A percentile compares a stretch with the other conserved stretches of the same genome.
Conservation (phyloP, 495 filamentous ascomycete species). For the Clohesyomyces aquaticus region DNA sequence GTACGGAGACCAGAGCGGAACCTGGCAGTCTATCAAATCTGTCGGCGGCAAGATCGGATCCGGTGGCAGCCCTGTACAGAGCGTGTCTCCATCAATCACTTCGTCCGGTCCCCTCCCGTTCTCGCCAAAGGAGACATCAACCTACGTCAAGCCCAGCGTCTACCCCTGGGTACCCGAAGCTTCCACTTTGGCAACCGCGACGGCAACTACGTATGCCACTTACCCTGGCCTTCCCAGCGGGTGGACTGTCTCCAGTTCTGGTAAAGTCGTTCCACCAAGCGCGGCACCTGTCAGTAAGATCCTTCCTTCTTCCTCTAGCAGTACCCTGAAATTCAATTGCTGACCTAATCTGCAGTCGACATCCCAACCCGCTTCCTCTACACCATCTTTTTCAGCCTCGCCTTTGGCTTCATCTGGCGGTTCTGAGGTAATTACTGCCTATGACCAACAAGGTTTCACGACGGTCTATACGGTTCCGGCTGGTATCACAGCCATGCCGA, state of each 20-base stretch:
- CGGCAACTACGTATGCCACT: constrained; percentile 51
- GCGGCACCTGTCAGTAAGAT: constrained; percentile 56
- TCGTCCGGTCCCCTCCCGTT: constrained; percentile 64
- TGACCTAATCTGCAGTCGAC: constrained; percentile 55
- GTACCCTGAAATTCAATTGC: no score
- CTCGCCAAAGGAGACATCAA: constrained; percentile 60
- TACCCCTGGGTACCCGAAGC: constrained; percentile 63
- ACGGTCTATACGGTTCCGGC: constrained; percentile 47
- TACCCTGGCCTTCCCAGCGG: constrained; percentile 65
- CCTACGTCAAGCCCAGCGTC: constrained; percentile 55
- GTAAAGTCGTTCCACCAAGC: constrained; percentile 66
- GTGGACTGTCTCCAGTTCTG: constrained; percentile 73
- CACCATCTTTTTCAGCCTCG: constrained; percentile 52
- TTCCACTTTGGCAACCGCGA: constrained; percentile 47
- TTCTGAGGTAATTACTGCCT: constrained; percentile 53
- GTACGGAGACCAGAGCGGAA: constrained; percentile 76
- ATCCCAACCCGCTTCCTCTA: constrained; percentile 52
- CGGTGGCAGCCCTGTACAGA: constrained; percentile 49
- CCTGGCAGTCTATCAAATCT: constrained; percentile 78
- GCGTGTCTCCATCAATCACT: constrained; percentile 58
- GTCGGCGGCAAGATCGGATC: constrained; percentile 69
- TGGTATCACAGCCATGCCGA: constrained; percentile 41
- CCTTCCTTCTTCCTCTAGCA: constrained; percentile 25
- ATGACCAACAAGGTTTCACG: constrained; percentile 52
- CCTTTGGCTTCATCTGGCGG: constrained; percentile 46